Evolutionary conservation across 345 rosid genomes (phyloP).

Genomic region (Tarenaya hassleriana): DNA sequence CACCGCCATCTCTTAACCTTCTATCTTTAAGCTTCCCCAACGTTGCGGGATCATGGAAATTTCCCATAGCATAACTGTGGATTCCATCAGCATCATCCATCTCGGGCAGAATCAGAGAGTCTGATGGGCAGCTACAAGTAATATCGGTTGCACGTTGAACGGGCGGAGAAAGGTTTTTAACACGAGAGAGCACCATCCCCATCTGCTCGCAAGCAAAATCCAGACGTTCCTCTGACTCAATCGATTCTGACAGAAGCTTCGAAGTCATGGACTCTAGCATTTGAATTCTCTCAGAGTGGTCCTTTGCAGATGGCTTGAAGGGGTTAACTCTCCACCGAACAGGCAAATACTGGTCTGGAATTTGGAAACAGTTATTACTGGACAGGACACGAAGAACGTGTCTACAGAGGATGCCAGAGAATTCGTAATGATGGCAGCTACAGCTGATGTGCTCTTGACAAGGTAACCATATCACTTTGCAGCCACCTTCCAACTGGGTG

Average conservation of each 20-base stretch:
- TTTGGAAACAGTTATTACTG: constrained; percentile 51
- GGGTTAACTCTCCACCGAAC: constrained; percentile 32
- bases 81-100: constrained; percentile 46
- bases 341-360: constrained; percentile 46
- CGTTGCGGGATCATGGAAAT: constrained; percentile 29
- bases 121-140: constrained; percentile 36
- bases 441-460: constrained; percentile 48
- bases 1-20: constrained; percentile 35
- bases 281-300: constrained; percentile 36
- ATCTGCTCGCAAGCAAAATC: constrained; percentile 51
- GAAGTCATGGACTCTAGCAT: constrained; percentile 46
- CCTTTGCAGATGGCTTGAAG: constrained; percentile 18
- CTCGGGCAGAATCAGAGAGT: constrained; percentile 39
- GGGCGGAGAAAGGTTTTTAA: constrained; percentile 39
- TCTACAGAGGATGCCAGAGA: constrained; percentile 55
- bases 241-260: constrained; percentile 38
- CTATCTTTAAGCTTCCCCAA: constrained; percentile 46
- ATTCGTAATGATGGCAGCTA: constrained; percentile 48
- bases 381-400: constrained; percentile 55
- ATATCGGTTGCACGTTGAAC: constrained; percentile 16
- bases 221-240: constrained; percentile 46
- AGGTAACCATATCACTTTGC: constrained; percentile 48
- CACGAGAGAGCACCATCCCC: constrained; percentile 30
- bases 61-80: constrained; percentile 32
- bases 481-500: constrained; percentile 36